phyloP scores from a whole-genome alignment of 1,284 basidiomycete genomes.

The Inonotus obliquus region DNA sequence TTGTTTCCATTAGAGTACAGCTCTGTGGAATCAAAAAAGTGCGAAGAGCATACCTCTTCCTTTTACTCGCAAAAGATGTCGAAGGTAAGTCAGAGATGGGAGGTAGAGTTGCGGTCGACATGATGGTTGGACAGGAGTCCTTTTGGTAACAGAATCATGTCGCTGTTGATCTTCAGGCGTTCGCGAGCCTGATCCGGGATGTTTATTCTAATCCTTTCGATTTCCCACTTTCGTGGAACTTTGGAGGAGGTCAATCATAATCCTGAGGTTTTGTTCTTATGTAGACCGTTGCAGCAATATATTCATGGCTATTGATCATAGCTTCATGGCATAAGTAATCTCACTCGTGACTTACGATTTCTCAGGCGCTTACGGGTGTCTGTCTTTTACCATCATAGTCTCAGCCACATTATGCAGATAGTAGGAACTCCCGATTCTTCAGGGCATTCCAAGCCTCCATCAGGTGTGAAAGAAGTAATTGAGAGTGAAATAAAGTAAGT shows the following conservation, averaged over 20 bases:
- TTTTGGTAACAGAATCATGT: too few relatives aligned
- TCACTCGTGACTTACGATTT: not conserved
- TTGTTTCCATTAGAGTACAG: constrained; percentile 10
- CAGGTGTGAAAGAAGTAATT: not conserved
- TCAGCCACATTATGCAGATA: constrained; percentile 4
- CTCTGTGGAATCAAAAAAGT: not conserved
- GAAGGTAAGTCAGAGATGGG: constrained; percentile 32
- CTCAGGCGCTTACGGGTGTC: not conserved
- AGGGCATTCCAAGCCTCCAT: not conserved
- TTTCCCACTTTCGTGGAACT: too few relatives aligned
- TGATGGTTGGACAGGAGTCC: constrained; percentile 32
- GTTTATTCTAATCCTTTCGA: too few relatives aligned
- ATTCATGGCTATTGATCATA: too few relatives aligned
- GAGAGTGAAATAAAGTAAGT: constrained; percentile 16
- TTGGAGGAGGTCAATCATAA: too few relatives aligned
- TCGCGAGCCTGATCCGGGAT: too few relatives aligned
- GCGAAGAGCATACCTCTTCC: constrained; percentile 45
- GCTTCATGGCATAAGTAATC: not conserved
- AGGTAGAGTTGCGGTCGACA: constrained; percentile 43
- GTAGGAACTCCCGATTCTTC: too few relatives aligned
- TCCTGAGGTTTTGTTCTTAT: too few relatives aligned
- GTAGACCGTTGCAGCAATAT: too few relatives aligned
- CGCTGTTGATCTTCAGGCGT: too few relatives aligned
- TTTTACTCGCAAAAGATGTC: constrained; percentile 37
- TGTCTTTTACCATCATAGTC: not conserved